phyloP scores from a whole-genome alignment of 23 red algal genomes.

The Agarophyton chilense region DNA sequence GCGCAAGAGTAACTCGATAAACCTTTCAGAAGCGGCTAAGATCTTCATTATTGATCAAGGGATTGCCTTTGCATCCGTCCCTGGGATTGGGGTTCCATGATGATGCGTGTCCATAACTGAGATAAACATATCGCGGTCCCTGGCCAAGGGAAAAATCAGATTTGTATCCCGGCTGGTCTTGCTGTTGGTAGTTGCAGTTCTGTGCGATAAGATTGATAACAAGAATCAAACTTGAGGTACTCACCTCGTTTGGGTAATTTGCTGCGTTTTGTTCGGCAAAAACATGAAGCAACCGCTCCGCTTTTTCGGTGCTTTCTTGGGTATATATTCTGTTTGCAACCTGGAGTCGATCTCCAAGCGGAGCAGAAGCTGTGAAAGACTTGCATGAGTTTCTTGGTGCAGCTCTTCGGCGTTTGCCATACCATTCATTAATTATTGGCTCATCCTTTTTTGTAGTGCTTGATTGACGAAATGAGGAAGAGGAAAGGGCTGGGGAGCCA shows the following conservation, averaged over 20 bases:
- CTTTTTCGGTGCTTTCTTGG: too few species aligned
- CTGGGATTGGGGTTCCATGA: background rate
- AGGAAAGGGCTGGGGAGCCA: too few species aligned
- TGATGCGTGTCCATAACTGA: background rate
- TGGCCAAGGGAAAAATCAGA: background rate
- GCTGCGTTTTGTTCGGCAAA: background rate
- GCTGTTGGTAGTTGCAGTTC: background rate
- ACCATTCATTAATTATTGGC: too few species aligned
- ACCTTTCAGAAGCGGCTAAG: background rate
- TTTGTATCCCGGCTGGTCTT: background rate
- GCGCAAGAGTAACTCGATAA: background rate
- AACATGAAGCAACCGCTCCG: too few species aligned
- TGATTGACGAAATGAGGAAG: too few species aligned
- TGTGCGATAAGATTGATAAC: slow-evolving; percentile 18
- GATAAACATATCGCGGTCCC: slow-evolving; percentile 15
- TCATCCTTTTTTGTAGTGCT: too few species aligned
- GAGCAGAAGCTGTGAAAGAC: too few species aligned
- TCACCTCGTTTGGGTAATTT: background rate
- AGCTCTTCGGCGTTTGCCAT: too few species aligned
- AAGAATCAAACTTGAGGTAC: background rate
- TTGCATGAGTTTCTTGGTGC: too few species aligned
- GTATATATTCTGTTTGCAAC: too few species aligned
- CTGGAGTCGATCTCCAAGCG: too few species aligned
- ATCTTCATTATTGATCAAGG: slow-evolving; percentile 12
- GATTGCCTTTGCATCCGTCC: background rate